Conservation (phyloP, 2,329 filamentous ascomycete species). For the Furcasterigmium furcatum region DNA sequence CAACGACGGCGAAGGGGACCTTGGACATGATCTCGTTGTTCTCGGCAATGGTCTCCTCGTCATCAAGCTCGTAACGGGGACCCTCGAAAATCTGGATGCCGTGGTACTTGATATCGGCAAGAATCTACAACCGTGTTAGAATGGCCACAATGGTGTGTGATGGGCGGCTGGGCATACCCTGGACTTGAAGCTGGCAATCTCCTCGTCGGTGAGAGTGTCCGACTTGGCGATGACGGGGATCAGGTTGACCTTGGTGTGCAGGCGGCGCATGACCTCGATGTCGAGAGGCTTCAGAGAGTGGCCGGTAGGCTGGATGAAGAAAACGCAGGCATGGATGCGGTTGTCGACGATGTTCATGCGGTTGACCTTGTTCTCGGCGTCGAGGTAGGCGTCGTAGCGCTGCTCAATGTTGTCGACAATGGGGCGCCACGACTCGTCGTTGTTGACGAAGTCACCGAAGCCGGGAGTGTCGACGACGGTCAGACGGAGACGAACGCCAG, state of each 20-base stretch:
- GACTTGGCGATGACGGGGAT: slow-evolving; percentile 99
- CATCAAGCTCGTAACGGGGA: slow-evolving; percentile 95
- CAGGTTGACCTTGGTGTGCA: slow-evolving; percentile 99
- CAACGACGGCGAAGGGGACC: slow-evolving; percentile 96
- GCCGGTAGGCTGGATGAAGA: slow-evolving; percentile 98
- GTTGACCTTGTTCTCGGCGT: slow-evolving; percentile 99
- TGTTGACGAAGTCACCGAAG: slow-evolving; percentile 99
- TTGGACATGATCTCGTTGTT: slow-evolving; percentile 99
- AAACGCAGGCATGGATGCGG: slow-evolving; percentile 97
- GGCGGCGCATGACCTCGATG: slow-evolving; percentile 98
- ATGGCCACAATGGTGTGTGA: neutral
- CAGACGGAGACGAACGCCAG: slow-evolving; percentile 90
- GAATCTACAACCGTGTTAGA: slow-evolving; percentile 60
- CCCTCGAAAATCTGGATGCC: slow-evolving; percentile 99
- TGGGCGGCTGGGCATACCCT: slow-evolving; percentile 62
- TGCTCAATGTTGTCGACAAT: slow-evolving; percentile 99
- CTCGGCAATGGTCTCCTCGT: slow-evolving; percentile 99
- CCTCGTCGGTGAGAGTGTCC: slow-evolving; percentile 95
- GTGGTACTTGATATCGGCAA: slow-evolving; percentile 95
- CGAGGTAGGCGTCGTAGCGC: slow-evolving; percentile 95
- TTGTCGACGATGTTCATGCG: slow-evolving; percentile 99
- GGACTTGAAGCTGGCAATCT: slow-evolving; percentile 91
- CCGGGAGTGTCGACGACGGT: slow-evolving; percentile 98
- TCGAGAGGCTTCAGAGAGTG: slow-evolving; percentile 98
- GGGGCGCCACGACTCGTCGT: slow-evolving; percentile 98